A percentile compares a stretch with the other conserved stretches of the same genome.
phyloP scores from a whole-genome alignment of 1,139 yeast species.

The Kluyveromyces marxianus region DNA sequence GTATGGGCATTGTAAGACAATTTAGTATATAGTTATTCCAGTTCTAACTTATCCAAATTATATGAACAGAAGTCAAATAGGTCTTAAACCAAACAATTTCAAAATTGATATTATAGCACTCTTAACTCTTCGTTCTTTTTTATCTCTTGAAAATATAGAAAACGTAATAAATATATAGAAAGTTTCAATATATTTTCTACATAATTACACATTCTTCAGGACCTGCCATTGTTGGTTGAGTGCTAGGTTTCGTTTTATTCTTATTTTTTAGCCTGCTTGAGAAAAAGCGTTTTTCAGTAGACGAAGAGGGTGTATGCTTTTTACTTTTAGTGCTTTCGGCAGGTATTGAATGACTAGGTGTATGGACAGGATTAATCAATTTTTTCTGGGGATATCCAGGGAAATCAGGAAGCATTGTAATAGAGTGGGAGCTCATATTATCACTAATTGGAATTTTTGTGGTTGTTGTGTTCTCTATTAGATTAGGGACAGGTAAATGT shows the following conservation, averaged over 20 bases:
- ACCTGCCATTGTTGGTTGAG: slow-evolving; percentile 1
- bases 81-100: background rate
- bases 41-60: too few species aligned
- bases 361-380: background rate
- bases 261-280: slow-evolving; percentile 1
- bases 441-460: background rate
- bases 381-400: background rate
- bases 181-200: background rate
- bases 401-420: too few species aligned
- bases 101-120: too few species aligned
- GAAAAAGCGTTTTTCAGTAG: slow-evolving; percentile 2
- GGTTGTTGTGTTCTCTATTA: slow-evolving; percentile 6
- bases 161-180: background rate
- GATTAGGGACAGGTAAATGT: slow-evolving; percentile 10
- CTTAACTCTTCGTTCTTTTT: background rate
- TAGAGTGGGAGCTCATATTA: too few species aligned
- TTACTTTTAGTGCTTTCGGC: background rate
- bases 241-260: background rate
- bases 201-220: slow-evolving; percentile 5
- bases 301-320: background rate
- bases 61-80: too few species aligned
- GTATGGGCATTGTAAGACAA: too few species aligned
- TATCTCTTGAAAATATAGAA: background rate
- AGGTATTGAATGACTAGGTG: background rate
- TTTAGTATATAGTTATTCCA: too few species aligned